Evolutionary conservation across 257 asterid species (phyloP), one percentile per base, ranked within the genome.

Genomic region (Nicotiana attenuata): DNA sequence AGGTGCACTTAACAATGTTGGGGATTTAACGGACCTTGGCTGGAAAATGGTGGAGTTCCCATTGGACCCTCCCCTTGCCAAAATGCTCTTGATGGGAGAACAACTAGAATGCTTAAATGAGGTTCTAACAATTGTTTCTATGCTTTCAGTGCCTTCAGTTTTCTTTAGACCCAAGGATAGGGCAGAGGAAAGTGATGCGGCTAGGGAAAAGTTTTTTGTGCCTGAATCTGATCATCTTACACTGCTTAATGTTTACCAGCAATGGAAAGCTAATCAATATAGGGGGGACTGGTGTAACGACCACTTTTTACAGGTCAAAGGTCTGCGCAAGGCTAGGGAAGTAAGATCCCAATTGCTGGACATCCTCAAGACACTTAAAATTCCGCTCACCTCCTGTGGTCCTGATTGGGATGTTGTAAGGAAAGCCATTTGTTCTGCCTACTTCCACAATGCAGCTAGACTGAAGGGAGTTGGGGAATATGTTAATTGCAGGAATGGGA

Each of bases 21-120:
- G 99, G 31, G 91, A 83, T 84, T 86, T 96, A 68, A 94, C 99
- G 0, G 92, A 64, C 79, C 88, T 96, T 20, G 99, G 99, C 81
- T 94, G 98, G 97, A 92, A 94, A 84, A 96, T 96, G 98, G 98
- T 96, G 9, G 99, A 96, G 88, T 92, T 96, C 81, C 99, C 98
- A 0, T 91, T 94, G n/a, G 99, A 96, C 77, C 99, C 99, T 35
- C 98, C 97, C n/a, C 94, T 96, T 41, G 99, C 99, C 7, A 96
- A 96, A 88, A 96, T 92, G 97, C 95, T 96, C 71, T 65, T 96
- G 85, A 93, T 93, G 82, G 99, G 99, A 0, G 98, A 92, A 84
- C 86, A 89, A 81, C 90, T 96, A 6, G 93, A 52, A 24, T 94
- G 99, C 87, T 20, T 93, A 52, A 92, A 94, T 3, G 99, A 96